phyloP scores from a whole-genome alignment of 345 rosid species.

The Populus pruinosa region DNA sequence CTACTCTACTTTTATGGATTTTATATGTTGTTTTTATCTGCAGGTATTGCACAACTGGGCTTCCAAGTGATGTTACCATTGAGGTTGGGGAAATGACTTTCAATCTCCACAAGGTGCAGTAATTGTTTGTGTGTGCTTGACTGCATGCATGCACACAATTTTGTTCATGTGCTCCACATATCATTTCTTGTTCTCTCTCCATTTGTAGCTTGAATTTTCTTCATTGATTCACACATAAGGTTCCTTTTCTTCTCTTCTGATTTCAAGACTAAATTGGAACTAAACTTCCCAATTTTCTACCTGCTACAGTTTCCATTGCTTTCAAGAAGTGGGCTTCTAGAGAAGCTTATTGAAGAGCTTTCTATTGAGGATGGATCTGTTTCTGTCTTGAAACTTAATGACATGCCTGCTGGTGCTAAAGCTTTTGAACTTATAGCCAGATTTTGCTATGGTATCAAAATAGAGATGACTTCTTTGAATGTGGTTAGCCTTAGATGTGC shows the following conservation, averaged over 20 bases:
- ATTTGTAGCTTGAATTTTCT: not conserved
- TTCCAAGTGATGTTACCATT: slow-evolving; percentile 67
- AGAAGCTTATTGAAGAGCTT: slow-evolving; percentile 45
- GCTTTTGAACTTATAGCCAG: slow-evolving; percentile 66
- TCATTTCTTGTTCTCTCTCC: not conserved
- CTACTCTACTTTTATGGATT: not conserved
- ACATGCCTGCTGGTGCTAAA: slow-evolving; percentile 79
- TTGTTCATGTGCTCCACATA: not conserved
- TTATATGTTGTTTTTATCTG: not conserved
- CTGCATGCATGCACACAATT: not conserved
- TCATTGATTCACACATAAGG: not conserved
- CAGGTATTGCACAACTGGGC: slow-evolving; percentile 77
- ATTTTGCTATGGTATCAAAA: slow-evolving; percentile 75
- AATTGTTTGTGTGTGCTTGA: not conserved
- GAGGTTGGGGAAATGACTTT: slow-evolving; percentile 76
- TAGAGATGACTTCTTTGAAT: slow-evolving; percentile 60
- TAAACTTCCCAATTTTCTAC: not conserved
- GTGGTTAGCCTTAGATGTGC: slow-evolving; percentile 73
- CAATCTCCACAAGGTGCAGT: slow-evolving; percentile 76
- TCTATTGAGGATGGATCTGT: slow-evolving; percentile 38
- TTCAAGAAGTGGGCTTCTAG: slow-evolving; percentile 75
- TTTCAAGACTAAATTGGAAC: not conserved
- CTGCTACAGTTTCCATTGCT: slow-evolving; percentile 76
- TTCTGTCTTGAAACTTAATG: slow-evolving; percentile 52
- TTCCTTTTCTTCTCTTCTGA: not conserved